Conservation (phyloP, 441 rosid species). For the Omphalea diandra region DNA sequence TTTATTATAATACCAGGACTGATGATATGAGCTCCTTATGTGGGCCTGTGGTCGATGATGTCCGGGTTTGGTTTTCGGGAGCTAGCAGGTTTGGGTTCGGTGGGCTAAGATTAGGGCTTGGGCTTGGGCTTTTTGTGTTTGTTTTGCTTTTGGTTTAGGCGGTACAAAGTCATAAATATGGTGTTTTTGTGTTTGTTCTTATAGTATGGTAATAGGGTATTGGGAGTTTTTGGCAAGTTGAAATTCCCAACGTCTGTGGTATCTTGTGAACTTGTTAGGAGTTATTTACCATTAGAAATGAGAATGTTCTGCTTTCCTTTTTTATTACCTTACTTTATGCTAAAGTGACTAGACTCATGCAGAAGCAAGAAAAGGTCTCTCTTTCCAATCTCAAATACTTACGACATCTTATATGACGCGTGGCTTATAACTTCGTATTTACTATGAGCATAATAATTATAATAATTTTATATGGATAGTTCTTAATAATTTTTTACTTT, state of each 20-base stretch:
- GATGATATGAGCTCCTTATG: constrained; percentile 94
- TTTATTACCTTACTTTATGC: neutral
- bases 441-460: no score
- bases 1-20: constrained; percentile 83
- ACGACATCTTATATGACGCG: no score
- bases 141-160: constrained; percentile 39
- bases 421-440: no score
- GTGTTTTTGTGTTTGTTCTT: neutral
- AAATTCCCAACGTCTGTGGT: neutral
- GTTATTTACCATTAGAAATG: constrained; percentile 26
- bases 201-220: neutral
- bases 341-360: no score
- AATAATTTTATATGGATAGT: no score
- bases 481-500: no score
- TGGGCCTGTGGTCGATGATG: constrained; percentile 89
- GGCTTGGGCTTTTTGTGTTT: constrained; percentile 29
- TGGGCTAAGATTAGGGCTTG: constrained; percentile 33
- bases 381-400: no score
- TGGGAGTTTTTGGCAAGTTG: neutral
- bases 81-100: constrained; percentile 28
- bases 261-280: constrained; percentile 7
- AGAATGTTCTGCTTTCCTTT: neutral
- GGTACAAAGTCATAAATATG: neutral
- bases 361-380: no score
- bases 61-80: constrained; percentile 70